Conservation (phyloP, 1,284 basidiomycete species). For the Fistulinella cinereoalba region DNA sequence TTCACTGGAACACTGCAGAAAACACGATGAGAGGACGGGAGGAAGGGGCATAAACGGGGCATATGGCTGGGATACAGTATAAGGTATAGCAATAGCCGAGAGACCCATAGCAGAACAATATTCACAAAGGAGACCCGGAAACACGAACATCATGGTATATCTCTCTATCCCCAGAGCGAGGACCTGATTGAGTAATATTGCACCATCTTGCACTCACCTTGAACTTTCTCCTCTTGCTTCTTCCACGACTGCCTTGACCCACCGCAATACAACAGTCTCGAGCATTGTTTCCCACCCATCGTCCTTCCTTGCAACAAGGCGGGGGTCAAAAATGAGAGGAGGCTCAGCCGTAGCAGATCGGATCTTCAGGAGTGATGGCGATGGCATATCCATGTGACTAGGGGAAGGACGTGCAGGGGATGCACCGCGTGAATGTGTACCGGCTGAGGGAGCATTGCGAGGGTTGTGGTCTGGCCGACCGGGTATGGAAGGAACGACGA, state of each 20-base stretch:
- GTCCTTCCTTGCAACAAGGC: constrained; percentile 67
- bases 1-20: constrained; percentile 1
- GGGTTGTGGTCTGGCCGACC: constrained; percentile 30
- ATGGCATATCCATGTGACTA: constrained; percentile 16
- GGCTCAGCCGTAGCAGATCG: constrained; percentile 29
- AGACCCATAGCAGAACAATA: constrained; percentile 8
- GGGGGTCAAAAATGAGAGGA: constrained; percentile 63
- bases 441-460: constrained; percentile 23
- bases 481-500: constrained; percentile 50
- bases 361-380: constrained; percentile 14
- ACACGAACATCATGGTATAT: not conserved
- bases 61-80: constrained; percentile 13
- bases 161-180: not conserved
- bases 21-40: not conserved
- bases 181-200: not conserved
- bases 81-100: constrained; percentile 11
- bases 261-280: constrained; percentile 55
- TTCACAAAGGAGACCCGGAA: constrained; percentile 2
- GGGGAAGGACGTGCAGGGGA: constrained; percentile 24
- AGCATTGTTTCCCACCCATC: constrained; percentile 82
- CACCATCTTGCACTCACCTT: constrained; percentile 16
- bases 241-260: constrained; percentile 67
- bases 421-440: constrained; percentile 17
- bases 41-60: not conserved
- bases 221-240: constrained; percentile 54